These are phyloP conservation scores for Rhododendron simsii DNA, from an alignment of 148 eudicot genomes.

Conservation along the genomic window DNA sequence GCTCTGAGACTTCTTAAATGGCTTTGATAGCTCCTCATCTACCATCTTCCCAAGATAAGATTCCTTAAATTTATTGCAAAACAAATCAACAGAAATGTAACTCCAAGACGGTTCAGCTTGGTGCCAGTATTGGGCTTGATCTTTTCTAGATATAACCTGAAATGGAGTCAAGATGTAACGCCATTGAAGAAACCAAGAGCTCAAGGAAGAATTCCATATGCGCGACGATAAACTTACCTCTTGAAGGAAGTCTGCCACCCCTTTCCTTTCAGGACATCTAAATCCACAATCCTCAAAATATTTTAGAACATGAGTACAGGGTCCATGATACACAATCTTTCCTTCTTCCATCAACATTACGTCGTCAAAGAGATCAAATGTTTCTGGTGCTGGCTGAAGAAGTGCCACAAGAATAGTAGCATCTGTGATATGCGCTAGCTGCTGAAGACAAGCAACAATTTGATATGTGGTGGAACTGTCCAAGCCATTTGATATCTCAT, in stretches of 20 bases:
- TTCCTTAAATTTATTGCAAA: conserved; percentile 44
- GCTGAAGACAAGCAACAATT: conserved; percentile 63
- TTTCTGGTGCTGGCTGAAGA: conserved; percentile 88
- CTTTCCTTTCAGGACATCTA: conserved; percentile 79
- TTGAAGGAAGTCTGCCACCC: conserved; percentile 80
- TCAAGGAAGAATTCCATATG: not conserved
- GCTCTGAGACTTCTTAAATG: conserved; percentile 33
- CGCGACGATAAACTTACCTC: conserved; percentile 41
- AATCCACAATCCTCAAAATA: conserved; percentile 67
- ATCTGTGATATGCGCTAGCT: conserved; percentile 65
- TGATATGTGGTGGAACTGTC: conserved; percentile 89
- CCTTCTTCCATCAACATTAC: conserved; percentile 84
- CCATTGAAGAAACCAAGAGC: not conserved
- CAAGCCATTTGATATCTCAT: conserved; percentile 88
- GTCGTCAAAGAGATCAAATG: conserved; percentile 79
- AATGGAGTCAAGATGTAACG: not conserved
- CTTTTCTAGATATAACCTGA: conserved; percentile 76
- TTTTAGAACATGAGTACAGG: conserved; percentile 36
- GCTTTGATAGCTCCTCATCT: conserved; percentile 36
- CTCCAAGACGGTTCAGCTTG: conserved; percentile 24
- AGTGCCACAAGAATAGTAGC: conserved; percentile 66
- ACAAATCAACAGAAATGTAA: conserved; percentile 44
- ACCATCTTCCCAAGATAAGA: conserved; percentile 42
- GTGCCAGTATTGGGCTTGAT: conserved; percentile 72
- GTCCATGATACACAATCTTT: conserved; percentile 73